These are phyloP conservation scores for Porodaedalea pini DNA, from an alignment of 1,284 basidiomycete species.

Conservation along the genomic window DNA sequence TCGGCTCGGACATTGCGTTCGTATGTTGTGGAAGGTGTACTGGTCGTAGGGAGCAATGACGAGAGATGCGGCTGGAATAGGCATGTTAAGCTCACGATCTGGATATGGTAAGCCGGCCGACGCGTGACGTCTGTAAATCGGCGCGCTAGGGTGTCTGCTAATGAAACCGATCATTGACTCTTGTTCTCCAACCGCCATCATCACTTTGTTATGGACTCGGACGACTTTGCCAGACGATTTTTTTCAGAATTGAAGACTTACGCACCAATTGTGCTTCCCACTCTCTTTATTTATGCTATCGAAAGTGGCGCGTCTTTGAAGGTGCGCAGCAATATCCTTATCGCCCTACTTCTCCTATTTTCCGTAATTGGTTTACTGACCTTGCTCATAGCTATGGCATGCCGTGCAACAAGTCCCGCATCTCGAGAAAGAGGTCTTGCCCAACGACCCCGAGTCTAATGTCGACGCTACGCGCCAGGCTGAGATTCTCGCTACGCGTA, in stretches of 20 bases:
- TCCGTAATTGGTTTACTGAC: neutral
- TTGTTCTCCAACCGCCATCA: slow-evolving; percentile 4
- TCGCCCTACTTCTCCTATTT: neutral
- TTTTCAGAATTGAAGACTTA: slow-evolving; percentile 3
- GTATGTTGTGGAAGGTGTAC: neutral
- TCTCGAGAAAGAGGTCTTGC: neutral
- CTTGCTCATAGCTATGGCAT: slow-evolving; percentile 3
- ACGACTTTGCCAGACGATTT: neutral
- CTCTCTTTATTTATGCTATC: slow-evolving; percentile 8
- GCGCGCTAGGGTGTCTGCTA: too few relatives aligned
- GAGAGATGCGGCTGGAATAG: neutral
- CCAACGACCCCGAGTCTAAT: neutral
- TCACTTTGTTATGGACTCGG: neutral
- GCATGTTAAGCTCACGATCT: neutral
- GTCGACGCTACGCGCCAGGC: neutral
- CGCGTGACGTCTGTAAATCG: too few relatives aligned
- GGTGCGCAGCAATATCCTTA: neutral
- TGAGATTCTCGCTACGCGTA: neutral
- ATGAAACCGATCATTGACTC: neutral
- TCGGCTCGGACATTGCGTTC: slow-evolving; percentile 12
- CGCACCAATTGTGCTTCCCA: slow-evolving; percentile 1
- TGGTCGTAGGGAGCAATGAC: neutral
- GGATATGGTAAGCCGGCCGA: too few relatives aligned
- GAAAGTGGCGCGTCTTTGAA: slow-evolving; percentile 6
- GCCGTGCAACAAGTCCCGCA: slow-evolving; percentile 4